Evolutionary conservation across 2,329 filamentous ascomycete species (phyloP).

Genomic region (Aspergillus japonicus): DNA sequence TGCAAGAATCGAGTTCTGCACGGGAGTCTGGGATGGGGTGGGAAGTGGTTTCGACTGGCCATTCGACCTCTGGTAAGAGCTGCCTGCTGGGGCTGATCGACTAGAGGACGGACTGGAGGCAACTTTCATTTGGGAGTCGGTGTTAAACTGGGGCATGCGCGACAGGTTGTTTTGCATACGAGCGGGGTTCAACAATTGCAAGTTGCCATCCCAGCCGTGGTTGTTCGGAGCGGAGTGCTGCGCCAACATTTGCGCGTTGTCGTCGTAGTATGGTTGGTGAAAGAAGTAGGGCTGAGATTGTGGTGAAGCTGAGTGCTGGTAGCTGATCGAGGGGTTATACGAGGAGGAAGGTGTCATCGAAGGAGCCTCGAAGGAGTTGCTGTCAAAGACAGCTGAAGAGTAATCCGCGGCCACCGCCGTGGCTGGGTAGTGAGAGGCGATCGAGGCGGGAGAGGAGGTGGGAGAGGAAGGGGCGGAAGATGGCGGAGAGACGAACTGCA

Average conservation of each 20-base stretch:
- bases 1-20: conserved; percentile 51
- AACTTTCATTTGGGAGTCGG: conserved; percentile 38
- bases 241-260: conserved; percentile 41
- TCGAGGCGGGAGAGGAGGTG: conserved; percentile 35
- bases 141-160: conserved; percentile 15
- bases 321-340: conserved; percentile 39
- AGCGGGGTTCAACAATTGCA: conserved; percentile 38
- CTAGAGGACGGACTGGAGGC: conserved; percentile 47
- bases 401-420: conserved; percentile 28
- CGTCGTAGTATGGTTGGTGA: conserved; percentile 24
- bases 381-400: conserved; percentile 26
- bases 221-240: conserved; percentile 37
- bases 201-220: conserved; percentile 37
- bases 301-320: conserved; percentile 34
- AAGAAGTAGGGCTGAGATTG: conserved; percentile 32
- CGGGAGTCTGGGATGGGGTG: conserved; percentile 56
- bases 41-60: conserved; percentile 54
- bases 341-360: conserved; percentile 43
- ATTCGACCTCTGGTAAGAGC: conserved; percentile 40
- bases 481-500: conserved; percentile 36
- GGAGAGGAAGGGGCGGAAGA: conserved; percentile 39
- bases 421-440: conserved; percentile 31
- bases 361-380: conserved; percentile 35
- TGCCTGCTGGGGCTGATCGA: conserved; percentile 38
- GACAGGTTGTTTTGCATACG: conserved; percentile 30